Percentiles rank a stretch among this genome's conserved stretches.
These are phyloP conservation scores for Lactifluus volemus DNA, from an alignment of 768 basidiomycete species.

Conservation along the genomic window DNA sequence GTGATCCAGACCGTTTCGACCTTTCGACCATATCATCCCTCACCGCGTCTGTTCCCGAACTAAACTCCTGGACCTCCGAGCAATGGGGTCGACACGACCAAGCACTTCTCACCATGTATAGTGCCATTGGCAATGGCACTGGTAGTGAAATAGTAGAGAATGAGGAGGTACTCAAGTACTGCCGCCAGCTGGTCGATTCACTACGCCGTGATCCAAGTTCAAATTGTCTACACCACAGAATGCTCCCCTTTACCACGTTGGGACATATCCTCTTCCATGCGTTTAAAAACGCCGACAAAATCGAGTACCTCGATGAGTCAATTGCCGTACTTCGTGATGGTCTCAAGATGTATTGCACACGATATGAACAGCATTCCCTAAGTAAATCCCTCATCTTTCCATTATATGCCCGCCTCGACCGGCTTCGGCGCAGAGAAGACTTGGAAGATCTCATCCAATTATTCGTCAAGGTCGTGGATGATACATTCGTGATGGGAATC, in stretches of 20 bases:
- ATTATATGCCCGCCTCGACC: not conserved
- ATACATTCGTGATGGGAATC: too few relatives aligned
- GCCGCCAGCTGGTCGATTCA: not conserved
- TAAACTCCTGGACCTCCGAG: too few relatives aligned
- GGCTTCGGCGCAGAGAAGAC: not conserved
- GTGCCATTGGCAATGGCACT: too few relatives aligned
- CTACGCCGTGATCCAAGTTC: not conserved
- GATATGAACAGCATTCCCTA: rapidly evolving
- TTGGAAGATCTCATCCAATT: too few relatives aligned
- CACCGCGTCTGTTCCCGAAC: not conserved
- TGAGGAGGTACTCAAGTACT: not conserved
- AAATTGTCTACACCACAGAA: too few relatives aligned
- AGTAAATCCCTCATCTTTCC: not conserved
- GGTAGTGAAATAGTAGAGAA: not conserved
- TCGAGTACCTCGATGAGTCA: not conserved
- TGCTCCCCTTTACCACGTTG: not conserved
- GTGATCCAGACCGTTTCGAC: not conserved
- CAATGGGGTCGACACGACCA: not conserved
- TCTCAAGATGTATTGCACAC: not conserved
- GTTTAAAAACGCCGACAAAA: not conserved
- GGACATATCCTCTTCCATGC: not conserved
- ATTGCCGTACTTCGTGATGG: not conserved
- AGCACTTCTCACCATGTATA: not conserved
- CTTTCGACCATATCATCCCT: not conserved
- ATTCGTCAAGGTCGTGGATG: too few relatives aligned